These are phyloP conservation scores for Ascobolus immersus DNA, from an alignment of 495 filamentous ascomycete species.

Conservation along the genomic window DNA sequence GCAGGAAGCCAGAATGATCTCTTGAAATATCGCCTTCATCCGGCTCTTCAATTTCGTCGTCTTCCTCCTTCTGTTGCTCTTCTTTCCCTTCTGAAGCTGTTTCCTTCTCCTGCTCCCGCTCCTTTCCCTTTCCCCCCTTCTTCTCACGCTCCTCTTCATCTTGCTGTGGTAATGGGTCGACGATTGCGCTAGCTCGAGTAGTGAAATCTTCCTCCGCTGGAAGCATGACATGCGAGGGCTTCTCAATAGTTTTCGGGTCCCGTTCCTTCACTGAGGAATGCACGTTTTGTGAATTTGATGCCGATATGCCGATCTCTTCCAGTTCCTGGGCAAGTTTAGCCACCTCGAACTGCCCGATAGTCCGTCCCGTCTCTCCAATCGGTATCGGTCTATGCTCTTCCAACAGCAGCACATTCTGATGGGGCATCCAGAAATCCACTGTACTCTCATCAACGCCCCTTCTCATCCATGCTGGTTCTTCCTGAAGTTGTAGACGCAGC, in stretches of 20 bases:
- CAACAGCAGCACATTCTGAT: conserved; percentile 1
- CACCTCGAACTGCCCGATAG: conserved; percentile 4
- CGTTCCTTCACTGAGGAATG: conserved; percentile 3
- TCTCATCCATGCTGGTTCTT: conserved; percentile 51
- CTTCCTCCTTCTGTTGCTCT: conserved; percentile 19
- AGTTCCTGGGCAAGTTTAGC: conserved; percentile 4
- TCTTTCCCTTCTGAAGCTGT: conserved; percentile 16
- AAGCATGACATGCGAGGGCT: conserved; percentile 1
- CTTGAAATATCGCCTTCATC: background rate
- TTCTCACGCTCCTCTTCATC: conserved; percentile 4
- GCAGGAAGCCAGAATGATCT: no score
- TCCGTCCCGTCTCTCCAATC: background rate
- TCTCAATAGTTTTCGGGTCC: conserved; percentile 7
- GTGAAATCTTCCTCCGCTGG: background rate
- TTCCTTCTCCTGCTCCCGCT: conserved; percentile 5
- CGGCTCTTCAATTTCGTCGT: conserved; percentile 8
- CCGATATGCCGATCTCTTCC: conserved; percentile 2
- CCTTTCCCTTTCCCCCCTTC: conserved; percentile 2
- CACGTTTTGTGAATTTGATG: background rate
- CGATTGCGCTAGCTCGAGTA: conserved; percentile 3
- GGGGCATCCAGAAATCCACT: background rate
- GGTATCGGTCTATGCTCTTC: background rate
- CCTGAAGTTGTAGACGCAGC: conserved; percentile 59
- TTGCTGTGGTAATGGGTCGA: conserved; percentile 3
- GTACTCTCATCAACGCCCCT: conserved; percentile 6